Evolutionary conservation across 768 basidiomycete genomes (phyloP), one percentile per base, ranked within the genome.

Genomic region (Krasilnikovozyma curviuscula): DNA sequence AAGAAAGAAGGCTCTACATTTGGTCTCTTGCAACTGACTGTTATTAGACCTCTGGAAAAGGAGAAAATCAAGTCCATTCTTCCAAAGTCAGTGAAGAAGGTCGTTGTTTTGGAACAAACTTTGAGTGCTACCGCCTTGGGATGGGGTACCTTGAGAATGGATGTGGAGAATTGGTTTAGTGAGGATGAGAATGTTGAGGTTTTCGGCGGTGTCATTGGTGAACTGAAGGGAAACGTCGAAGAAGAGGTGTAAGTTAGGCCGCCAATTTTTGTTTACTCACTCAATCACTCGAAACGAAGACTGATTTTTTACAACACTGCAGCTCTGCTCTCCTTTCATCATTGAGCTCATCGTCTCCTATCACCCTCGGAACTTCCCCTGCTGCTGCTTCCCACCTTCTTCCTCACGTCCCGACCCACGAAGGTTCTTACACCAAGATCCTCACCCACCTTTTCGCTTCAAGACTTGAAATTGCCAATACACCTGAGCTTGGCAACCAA

Each of bases 351-450:
- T 18, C 35, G 38, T 39, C 46, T 28, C 54, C 62, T 14, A 52
- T 58, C 44, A 56, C 58, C 21, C 57, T 69, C 37, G 55, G 66
- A 9, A 71, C 72, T 12, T 60, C 81, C 29, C 54, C 64, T 13
- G 57, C 66, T 0, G 39, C 65, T 3, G 47, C 58, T 19, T 41
- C 52, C 7, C 57, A 63, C 28, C 48, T 67, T 1, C 40, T 45
- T 4, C 77, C 78, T 9, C 76, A 78, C 53, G 67, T 86, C n/a
- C 93, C 93, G 9, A 77, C 77, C 59, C 83, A 91, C 61, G 93
- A 98, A 67, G 67, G 74, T 2, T 79, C 86, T 9, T 97, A 97
- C 69, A 86, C 81, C 53, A 82, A 79, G 62, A 79, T 95, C 23
- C 75, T 98, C 46, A 64, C 71, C 6, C 79, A 83, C 48, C 68